These are phyloP conservation scores for Hypericum androsaemum DNA, from an alignment of 345 rosid species.

Conservation along the genomic window DNA sequence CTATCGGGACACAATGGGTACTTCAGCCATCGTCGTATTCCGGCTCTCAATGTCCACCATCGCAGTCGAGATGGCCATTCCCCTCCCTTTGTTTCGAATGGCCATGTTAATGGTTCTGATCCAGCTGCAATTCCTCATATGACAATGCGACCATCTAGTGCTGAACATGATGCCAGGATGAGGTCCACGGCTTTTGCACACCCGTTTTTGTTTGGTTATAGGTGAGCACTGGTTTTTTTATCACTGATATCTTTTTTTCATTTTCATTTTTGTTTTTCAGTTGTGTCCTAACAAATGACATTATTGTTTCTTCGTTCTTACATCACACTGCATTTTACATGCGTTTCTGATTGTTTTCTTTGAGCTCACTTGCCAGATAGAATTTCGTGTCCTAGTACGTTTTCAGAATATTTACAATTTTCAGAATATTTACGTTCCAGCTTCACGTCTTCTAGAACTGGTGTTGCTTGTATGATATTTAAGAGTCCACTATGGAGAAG, in stretches of 20 bases:
- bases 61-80: conserved; percentile 37
- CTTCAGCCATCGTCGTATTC: conserved; percentile 39
- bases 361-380: no score
- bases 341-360: no score
- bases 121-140: conserved; percentile 33
- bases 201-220: conserved; percentile 35
- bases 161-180: conserved; percentile 25
- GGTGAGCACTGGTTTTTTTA: conserved; percentile 30
- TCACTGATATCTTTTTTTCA: background rate
- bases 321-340: no score
- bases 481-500: no score
- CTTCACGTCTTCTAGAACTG: no score
- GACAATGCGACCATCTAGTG: conserved; percentile 31
- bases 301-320: no score
- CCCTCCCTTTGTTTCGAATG: conserved; percentile 26
- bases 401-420: no score
- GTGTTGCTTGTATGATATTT: no score
- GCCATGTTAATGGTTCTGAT: conserved; percentile 30
- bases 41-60: conserved; percentile 38
- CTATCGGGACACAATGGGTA: conserved; percentile 32
- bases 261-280: no score
- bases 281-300: no score
- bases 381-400: no score
- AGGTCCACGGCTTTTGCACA: conserved; percentile 31
- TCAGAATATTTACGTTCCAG: no score